Evolutionary conservation across 2,329 filamentous ascomycete genomes (phyloP).

Genomic region (Aureobasidium pullulans): DNA sequence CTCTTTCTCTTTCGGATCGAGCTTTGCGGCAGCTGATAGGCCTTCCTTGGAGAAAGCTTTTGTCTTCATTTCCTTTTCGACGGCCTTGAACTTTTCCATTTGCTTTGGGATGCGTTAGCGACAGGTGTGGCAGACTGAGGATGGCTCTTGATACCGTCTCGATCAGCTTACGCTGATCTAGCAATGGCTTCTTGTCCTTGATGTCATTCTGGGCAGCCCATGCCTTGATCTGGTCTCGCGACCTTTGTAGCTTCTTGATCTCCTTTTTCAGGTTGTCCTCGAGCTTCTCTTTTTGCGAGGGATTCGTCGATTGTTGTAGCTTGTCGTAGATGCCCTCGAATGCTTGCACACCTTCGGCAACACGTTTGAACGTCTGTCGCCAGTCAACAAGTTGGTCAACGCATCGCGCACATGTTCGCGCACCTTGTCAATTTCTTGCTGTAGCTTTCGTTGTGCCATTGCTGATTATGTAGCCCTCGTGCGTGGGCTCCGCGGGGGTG

Average conservation of each 20-base stretch:
- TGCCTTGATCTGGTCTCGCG: constrained; percentile 98
- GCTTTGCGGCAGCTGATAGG: constrained; percentile 78
- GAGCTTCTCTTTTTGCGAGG: constrained; percentile 94
- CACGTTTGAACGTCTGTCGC: constrained; percentile 73
- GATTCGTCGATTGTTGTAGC: constrained; percentile 86
- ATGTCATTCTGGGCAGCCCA: constrained; percentile 98
- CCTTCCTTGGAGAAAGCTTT: constrained; percentile 99
- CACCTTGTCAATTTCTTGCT: constrained; percentile 97
- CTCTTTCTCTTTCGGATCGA: constrained; percentile 96
- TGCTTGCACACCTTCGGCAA: constrained; percentile 80
- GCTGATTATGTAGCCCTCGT: constrained; percentile 26
- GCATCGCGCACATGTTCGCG: neutral
- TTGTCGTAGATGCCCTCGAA: constrained; percentile 98
- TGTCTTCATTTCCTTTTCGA: constrained; percentile 99
- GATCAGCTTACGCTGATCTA: constrained; percentile 92
- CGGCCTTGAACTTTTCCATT: constrained; percentile 99
- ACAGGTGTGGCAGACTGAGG: neutral
- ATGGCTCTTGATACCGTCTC: constrained; percentile 66
- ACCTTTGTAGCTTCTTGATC: constrained; percentile 98
- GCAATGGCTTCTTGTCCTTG: constrained; percentile 94
- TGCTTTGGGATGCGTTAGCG: constrained; percentile 47
- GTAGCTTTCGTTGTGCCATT: constrained; percentile 94
- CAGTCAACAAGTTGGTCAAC: constrained; percentile 16
- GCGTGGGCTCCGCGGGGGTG: neutral
- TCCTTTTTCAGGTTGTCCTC: constrained; percentile 98